These are phyloP conservation scores for Bromus sterilis DNA, from an alignment of 176 grass and related monocot genomes.

Conservation along the genomic window DNA sequence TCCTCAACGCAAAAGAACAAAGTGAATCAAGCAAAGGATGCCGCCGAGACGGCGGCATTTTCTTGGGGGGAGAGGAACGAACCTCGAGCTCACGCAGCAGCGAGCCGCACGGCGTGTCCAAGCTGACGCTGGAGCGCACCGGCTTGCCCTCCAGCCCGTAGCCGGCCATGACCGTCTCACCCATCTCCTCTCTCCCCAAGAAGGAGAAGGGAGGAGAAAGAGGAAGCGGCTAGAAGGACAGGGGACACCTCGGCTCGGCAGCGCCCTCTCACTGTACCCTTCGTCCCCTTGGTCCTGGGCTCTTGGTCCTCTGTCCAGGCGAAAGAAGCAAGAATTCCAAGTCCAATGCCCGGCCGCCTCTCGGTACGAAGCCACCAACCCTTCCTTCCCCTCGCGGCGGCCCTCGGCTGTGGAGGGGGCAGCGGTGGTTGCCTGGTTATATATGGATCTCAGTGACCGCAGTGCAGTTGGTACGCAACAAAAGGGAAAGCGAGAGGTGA, in stretches of 20 bases:
- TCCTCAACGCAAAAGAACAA: not conserved
- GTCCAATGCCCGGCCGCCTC: slow-evolving; percentile 19
- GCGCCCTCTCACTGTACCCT: not conserved
- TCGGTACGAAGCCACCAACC: not conserved
- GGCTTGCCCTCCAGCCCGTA: slow-evolving; percentile 32
- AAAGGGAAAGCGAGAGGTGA: slow-evolving; percentile 26
- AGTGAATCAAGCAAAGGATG: not conserved
- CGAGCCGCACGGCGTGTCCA: slow-evolving; percentile 69
- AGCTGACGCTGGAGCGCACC: slow-evolving; percentile 46
- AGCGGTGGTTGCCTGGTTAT: slow-evolving; percentile 26
- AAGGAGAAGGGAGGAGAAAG: slow-evolving; percentile 9
- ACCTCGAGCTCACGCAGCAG: slow-evolving; percentile 94
- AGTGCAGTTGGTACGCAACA: slow-evolving; percentile 20
- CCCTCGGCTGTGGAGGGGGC: slow-evolving; percentile 23
- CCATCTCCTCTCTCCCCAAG: slow-evolving; percentile 36
- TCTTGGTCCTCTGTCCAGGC: slow-evolving; percentile 1
- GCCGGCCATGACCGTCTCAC: slow-evolving; percentile 48
- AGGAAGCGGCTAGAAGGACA: slow-evolving; percentile 20
- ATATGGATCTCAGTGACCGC: slow-evolving; percentile 44
- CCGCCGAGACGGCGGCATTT: slow-evolving; percentile 1
- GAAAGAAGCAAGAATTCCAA: slow-evolving; percentile 15
- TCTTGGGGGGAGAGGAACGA: not conserved
- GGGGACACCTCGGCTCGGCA: not conserved
- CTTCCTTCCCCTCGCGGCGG: slow-evolving; percentile 5
- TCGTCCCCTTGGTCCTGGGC: not conserved